Evolutionary conservation across 2,329 filamentous ascomycete species (phyloP).

Genomic region (Aciculosporium take): DNA sequence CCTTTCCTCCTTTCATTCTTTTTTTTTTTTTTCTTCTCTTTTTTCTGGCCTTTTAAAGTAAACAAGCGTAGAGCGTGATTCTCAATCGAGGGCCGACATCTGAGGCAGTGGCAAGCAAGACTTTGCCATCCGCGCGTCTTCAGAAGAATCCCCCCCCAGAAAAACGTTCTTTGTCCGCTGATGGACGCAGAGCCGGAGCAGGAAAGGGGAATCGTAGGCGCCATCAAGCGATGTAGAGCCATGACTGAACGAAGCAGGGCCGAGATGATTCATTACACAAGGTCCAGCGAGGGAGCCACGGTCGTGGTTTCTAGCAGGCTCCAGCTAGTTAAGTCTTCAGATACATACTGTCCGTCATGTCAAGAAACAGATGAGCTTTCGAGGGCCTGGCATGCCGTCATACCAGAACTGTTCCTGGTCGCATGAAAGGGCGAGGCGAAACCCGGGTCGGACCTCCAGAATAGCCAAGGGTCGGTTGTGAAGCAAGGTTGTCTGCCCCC

Average conservation of each 20-base stretch:
- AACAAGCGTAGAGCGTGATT: not conserved
- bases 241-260: slow-evolving; percentile 4
- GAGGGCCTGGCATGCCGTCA: not conserved
- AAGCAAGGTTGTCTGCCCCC: not conserved
- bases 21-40: not conserved
- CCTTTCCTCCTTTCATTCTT: not conserved
- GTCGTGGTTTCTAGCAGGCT: not conserved
- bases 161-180: not conserved
- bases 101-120: not conserved
- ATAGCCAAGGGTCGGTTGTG: not conserved
- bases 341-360: not conserved
- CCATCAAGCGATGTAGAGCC: slow-evolving; percentile 5
- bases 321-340: not conserved
- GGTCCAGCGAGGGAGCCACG: not conserved
- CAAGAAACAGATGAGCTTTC: not conserved
- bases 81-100: not conserved
- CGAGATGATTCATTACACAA: slow-evolving; percentile 6
- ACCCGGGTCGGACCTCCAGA: not conserved
- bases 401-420: not conserved
- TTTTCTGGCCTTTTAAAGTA: not conserved
- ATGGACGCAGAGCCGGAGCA: not conserved
- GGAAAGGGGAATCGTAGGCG: not conserved
- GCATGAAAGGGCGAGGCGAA: not conserved
- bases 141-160: no score
- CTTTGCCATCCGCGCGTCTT: not conserved